Evolutionary conservation across 441 rosid genomes (phyloP), one percentile per base, ranked within the genome.

Genomic region (Erodium chrysanthum): DNA sequence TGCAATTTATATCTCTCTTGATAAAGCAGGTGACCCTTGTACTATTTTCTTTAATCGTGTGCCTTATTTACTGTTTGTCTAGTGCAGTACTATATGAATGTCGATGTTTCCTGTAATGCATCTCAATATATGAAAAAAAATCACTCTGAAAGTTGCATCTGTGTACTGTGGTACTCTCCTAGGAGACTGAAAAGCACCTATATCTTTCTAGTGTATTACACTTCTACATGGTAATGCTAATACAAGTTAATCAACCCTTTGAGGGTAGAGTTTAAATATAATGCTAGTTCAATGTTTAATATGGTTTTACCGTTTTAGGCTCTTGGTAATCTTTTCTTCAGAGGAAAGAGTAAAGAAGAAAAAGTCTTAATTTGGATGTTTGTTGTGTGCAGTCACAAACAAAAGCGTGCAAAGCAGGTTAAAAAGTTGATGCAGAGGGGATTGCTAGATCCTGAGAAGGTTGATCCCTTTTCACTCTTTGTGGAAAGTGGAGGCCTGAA

Each of bases 351-450:
- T 12, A 59, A 59, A 23, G 35, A 25, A 25, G 17, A 60, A 60
- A 60, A 7, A 27, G 17, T 61, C 37, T 22, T 60, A 5, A 25
- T 6, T 44, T 29, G 22, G 48, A n/a, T 73, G 12, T 54, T 66
- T 75, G 17, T 65, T 58, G 58, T 58, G 18, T 78, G 87, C 86
- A 91, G 97, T 83, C 97, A 91, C 81, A 83, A 82, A 92, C 83
- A 81, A 69, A 94, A 94, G 75, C 88, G 99, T 31, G 73, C 82
- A 0, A 94, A 94, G 80, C 97, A 94, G 88, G 65, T 90, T 0
- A 94, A 94, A 71, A 91, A 86, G 78, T 67, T 82, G 70, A 84
- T 84, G 88, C 97, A 88, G 82, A 86, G 96, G 76, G 97, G 99
- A 35, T 79, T 84, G 15, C 56, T 94, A 72, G 99, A 91, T 81